phyloP scores from a whole-genome alignment of 2,329 filamentous ascomycete genomes.

The Fusarium newnesense region DNA sequence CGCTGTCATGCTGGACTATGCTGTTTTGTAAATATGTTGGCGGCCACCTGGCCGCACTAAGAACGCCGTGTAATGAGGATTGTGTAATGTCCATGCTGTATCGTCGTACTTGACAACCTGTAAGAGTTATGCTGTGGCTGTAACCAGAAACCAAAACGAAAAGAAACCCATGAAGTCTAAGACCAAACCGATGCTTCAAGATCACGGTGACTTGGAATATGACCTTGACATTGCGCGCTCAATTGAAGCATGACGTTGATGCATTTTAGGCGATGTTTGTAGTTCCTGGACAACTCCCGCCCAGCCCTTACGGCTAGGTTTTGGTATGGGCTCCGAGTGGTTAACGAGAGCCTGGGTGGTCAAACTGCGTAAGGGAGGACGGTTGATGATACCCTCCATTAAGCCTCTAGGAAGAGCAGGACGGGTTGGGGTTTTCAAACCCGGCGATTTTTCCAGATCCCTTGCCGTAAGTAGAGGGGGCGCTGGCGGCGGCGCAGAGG shows the following conservation, averaged over 20 bases:
- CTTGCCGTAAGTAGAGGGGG: conserved; percentile 44
- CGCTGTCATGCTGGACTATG: conserved; percentile 23
- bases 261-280: conserved; percentile 69
- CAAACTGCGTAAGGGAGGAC: conserved; percentile 62
- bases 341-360: conserved; percentile 63
- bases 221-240: conserved; percentile 63
- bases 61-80: conserved; percentile 39
- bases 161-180: conserved; percentile 32
- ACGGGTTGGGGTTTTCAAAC: conserved; percentile 46
- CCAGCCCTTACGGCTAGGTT: conserved; percentile 63
- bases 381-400: conserved; percentile 56
- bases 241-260: conserved; percentile 70
- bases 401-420: conserved; percentile 54
- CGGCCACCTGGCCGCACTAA: conserved; percentile 22
- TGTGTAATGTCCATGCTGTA: conserved; percentile 26
- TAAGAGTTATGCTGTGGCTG: conserved; percentile 31
- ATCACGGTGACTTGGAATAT: conserved; percentile 47
- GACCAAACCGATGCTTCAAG: conserved; percentile 5
- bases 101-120: conserved; percentile 33
- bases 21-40: conserved; percentile 36
- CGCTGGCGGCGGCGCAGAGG: conserved; percentile 40
- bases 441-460: conserved; percentile 50
- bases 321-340: conserved; percentile 59
- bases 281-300: conserved; percentile 71
- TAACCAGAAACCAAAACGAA: conserved; percentile 29